These are phyloP conservation scores for Monilinia vaccinii-corymbosi DNA, from an alignment of 2,329 filamentous ascomycete genomes.

Conservation along the genomic window DNA sequence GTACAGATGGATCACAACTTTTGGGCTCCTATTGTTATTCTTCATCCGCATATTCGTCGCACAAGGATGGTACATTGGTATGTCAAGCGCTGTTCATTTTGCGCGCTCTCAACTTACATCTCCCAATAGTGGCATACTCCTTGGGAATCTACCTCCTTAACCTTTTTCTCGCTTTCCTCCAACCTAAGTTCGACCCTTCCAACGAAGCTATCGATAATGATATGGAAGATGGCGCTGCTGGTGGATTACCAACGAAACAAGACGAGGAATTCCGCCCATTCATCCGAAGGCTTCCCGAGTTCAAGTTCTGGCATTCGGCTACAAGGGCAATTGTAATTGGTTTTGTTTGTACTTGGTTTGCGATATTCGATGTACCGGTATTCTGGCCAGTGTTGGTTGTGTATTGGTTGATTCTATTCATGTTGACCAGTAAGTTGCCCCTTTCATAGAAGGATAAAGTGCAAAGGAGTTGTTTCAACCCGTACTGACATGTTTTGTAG, in stretches of 20 bases:
- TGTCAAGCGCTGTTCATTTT: conserved; percentile 16
- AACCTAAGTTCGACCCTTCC: conserved; percentile 97
- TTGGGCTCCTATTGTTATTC: conserved; percentile 65
- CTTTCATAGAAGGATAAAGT: neutral
- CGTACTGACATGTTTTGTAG: conserved; percentile 36
- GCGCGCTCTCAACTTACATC: neutral
- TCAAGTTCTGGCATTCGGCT: conserved; percentile 99
- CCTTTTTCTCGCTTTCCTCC: conserved; percentile 95
- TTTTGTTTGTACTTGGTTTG: conserved; percentile 86
- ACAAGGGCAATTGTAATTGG: conserved; percentile 77
- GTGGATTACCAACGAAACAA: conserved; percentile 81
- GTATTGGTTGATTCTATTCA: conserved; percentile 97
- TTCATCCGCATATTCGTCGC: conserved; percentile 82
- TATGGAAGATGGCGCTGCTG: conserved; percentile 84
- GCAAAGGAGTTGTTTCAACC: conserved; percentile 10
- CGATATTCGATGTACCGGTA: conserved; percentile 91
- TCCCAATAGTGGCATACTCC: conserved; percentile 74
- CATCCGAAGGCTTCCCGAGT: conserved; percentile 90
- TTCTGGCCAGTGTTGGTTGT: conserved; percentile 99
- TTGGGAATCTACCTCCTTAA: conserved; percentile 98
- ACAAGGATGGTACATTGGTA: conserved; percentile 99
- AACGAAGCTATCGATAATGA: conserved; percentile 85
- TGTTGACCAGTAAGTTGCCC: conserved; percentile 73
- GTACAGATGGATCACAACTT: conserved; percentile 89
- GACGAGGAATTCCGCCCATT: conserved; percentile 98